A percentile compares a stretch with the other conserved stretches of the same genome.
These are phyloP conservation scores for Chalciporus piperatus DNA, from an alignment of 768 basidiomycete species.

Conservation along the genomic window DNA sequence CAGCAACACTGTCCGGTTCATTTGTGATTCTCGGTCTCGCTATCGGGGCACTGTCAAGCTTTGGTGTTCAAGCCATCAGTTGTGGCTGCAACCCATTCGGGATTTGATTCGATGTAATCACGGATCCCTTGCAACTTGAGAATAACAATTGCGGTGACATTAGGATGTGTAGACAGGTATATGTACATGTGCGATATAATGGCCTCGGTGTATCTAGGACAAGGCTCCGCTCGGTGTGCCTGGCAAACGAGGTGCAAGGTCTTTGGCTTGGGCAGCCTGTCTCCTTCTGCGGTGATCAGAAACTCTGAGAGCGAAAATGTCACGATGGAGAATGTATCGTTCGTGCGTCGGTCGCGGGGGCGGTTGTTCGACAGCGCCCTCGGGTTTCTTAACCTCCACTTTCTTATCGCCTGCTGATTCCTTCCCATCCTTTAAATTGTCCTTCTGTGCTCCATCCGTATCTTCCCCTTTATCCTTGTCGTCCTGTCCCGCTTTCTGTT, in stretches of 20 bases:
- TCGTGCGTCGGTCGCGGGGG: constrained; percentile 55
- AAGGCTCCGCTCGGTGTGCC: constrained; percentile 46
- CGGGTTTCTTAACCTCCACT: constrained; percentile 24
- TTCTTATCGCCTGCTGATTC: constrained; percentile 35
- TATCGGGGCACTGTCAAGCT: constrained; percentile 75
- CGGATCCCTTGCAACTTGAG: background rate
- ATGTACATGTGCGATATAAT: background rate
- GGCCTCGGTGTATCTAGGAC: background rate
- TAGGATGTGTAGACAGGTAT: background rate
- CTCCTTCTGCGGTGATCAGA: constrained; percentile 68
- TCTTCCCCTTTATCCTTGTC: constrained; percentile 36
- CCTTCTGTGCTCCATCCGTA: constrained; percentile 11
- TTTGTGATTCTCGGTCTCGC: constrained; percentile 74
- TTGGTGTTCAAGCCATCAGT: constrained; percentile 67
- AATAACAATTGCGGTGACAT: background rate
- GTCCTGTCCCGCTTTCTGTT: constrained; percentile 31
- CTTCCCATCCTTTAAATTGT: constrained; percentile 27
- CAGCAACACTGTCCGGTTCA: constrained; percentile 79
- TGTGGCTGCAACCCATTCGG: constrained; percentile 77
- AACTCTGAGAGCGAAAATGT: constrained; percentile 78
- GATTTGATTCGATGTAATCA: constrained; percentile 1
- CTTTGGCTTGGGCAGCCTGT: constrained; percentile 64
- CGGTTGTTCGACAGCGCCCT: constrained; percentile 26
- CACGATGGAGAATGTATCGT: constrained; percentile 77
- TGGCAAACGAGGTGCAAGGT: constrained; percentile 69